A percentile compares a stretch with the other conserved stretches of the same genome.
Evolutionary conservation across 345 rosid genomes (phyloP).

Genomic region (Populus deltoides): DNA sequence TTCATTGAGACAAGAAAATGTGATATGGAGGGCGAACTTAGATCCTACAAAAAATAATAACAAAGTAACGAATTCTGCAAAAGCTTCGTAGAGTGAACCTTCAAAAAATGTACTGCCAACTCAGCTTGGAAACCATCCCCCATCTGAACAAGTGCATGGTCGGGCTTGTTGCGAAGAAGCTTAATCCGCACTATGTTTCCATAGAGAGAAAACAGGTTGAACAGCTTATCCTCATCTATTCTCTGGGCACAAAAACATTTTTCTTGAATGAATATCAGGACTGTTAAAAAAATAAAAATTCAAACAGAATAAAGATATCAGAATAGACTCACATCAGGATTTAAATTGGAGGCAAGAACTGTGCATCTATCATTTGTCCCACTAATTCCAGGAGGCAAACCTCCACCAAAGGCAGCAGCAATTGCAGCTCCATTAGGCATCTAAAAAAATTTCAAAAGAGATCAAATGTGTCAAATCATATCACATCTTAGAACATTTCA

Average conservation of each 20-base stretch:
- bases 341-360: constrained; percentile 77
- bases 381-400: constrained; percentile 89
- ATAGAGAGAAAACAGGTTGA: constrained; percentile 88
- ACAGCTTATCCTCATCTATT: constrained; percentile 90
- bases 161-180: constrained; percentile 92
- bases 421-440: constrained; percentile 89
- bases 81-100: constrained; percentile 43
- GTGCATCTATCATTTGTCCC: constrained; percentile 98
- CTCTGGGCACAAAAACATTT: constrained; percentile 42
- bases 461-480: background rate
- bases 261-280: constrained; percentile 15
- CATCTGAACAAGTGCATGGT: constrained; percentile 98
- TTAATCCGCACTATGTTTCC: constrained; percentile 94
- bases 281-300: background rate
- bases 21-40: too few species aligned
- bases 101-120: constrained; percentile 90
- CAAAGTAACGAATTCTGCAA: background rate
- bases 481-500: background rate
- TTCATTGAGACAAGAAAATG: background rate
- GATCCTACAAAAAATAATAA: background rate
- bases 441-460: constrained; percentile 31
- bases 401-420: constrained; percentile 95
- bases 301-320: constrained; percentile 2
- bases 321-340: constrained; percentile 67
- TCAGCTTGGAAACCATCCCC: constrained; percentile 98